These are phyloP conservation scores for Bothriochloa decipiens DNA, from an alignment of 176 grass and related monocot genomes.

Conservation along the genomic window DNA sequence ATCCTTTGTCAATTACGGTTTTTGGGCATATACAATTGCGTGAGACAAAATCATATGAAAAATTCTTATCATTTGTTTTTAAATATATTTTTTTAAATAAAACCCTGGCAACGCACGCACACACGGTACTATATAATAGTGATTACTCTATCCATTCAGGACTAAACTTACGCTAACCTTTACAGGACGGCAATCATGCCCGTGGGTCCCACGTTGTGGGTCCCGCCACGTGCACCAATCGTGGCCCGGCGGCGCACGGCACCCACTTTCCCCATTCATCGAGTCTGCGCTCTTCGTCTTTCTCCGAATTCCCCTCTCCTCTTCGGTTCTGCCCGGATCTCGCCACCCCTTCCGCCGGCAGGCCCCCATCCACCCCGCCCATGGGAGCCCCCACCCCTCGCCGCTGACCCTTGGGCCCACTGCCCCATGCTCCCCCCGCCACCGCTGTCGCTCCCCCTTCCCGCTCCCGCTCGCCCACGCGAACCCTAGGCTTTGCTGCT, in stretches of 20 bases:
- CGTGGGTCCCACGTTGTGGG: neutral
- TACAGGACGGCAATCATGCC: slow-evolving; percentile 43
- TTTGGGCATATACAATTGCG: too few species aligned
- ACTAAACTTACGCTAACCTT: too few species aligned
- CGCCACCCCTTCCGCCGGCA: neutral
- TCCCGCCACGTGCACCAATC: slow-evolving; percentile 62
- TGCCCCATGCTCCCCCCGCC: neutral
- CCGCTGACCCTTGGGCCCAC: slow-evolving; percentile 25
- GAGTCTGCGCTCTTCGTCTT: slow-evolving; percentile 46
- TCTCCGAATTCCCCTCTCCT: slow-evolving; percentile 24
- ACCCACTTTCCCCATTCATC: slow-evolving; percentile 51
- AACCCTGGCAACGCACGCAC: too few species aligned
- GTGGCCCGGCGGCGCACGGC: slow-evolving; percentile 48
- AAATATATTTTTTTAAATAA: too few species aligned
- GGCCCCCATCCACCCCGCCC: neutral
- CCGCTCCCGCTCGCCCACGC: neutral
- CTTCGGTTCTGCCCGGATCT: slow-evolving; percentile 47
- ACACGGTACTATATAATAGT: too few species aligned
- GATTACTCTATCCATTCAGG: too few species aligned
- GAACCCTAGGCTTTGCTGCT: slow-evolving; percentile 32
- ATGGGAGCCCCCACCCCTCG: slow-evolving; percentile 31
- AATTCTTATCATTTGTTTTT: too few species aligned
- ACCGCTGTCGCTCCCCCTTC: neutral
- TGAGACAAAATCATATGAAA: too few species aligned
- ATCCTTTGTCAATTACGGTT: too few species aligned